Evolutionary conservation across 1,139 yeast species (phyloP).

Genomic region (Lodderomyces margitis): DNA sequence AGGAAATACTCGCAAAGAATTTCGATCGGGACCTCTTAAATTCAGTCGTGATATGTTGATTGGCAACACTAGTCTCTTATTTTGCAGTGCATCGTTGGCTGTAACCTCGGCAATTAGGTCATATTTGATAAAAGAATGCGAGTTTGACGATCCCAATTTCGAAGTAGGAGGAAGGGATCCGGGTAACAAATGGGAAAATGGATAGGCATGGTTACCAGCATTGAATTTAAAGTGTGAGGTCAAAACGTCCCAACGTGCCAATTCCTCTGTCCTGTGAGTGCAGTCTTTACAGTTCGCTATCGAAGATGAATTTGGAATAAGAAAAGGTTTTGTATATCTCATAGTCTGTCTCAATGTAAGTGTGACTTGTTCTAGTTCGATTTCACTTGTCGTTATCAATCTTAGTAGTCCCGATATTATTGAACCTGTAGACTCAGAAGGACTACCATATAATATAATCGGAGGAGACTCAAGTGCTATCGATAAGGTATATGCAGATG

Average conservation of each 20-base stretch:
- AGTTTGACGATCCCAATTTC: slow-evolving; percentile 52
- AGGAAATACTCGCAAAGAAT: slow-evolving; percentile 87
- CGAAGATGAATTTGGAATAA: slow-evolving; percentile 47
- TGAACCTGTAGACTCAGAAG: slow-evolving; percentile 81
- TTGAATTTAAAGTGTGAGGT: slow-evolving; percentile 53
- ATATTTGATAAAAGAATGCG: slow-evolving; percentile 62
- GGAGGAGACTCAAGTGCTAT: slow-evolving; percentile 89
- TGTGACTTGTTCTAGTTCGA: slow-evolving; percentile 53
- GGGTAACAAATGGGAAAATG: slow-evolving; percentile 88
- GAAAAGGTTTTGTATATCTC: slow-evolving; percentile 62
- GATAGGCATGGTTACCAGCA: slow-evolving; percentile 78
- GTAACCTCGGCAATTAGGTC: slow-evolving; percentile 64
- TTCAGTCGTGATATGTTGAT: slow-evolving; percentile 76
- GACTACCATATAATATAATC: slow-evolving; percentile 74
- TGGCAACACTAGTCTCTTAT: slow-evolving; percentile 54
- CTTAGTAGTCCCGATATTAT: slow-evolving; percentile 71
- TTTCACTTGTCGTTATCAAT: slow-evolving; percentile 20
- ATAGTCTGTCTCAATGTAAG: slow-evolving; percentile 70
- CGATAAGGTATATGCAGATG: slow-evolving; percentile 29
- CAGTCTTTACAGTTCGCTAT: slow-evolving; percentile 60
- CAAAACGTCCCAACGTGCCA: slow-evolving; percentile 90
- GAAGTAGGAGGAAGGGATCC: slow-evolving; percentile 88
- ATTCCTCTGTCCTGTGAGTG: slow-evolving; percentile 48
- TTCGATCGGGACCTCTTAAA: slow-evolving; percentile 78
- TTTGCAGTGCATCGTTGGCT: slow-evolving; percentile 23